Conservation (phyloP, 768 basidiomycete genomes). For the Cyclocybe cylindracea region DNA sequence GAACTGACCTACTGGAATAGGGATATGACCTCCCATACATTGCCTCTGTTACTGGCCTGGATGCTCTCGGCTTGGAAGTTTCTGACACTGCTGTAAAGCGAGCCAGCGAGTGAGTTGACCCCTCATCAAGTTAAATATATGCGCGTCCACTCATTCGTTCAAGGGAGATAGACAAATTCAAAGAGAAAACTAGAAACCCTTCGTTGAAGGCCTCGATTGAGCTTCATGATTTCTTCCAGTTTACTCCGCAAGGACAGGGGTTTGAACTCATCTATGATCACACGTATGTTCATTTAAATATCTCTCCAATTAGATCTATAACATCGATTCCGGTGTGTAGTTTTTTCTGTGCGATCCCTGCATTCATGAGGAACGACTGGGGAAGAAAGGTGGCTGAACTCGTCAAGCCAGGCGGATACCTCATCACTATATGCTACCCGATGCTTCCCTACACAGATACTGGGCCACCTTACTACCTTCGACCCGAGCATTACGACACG, state of each 20-base stretch:
- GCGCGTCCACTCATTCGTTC: background rate
- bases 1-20: slow-evolving; percentile 29
- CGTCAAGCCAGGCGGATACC: slow-evolving; percentile 60
- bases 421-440: slow-evolving; percentile 63
- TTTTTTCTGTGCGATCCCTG: slow-evolving; percentile 76
- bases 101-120: slow-evolving; percentile 40
- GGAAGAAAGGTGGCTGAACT: slow-evolving; percentile 55
- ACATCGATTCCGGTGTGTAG: slow-evolving; percentile 26
- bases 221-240: slow-evolving; percentile 56
- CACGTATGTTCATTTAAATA: slow-evolving; percentile 39
- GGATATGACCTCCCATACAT: slow-evolving; percentile 64
- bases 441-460: slow-evolving; percentile 40
- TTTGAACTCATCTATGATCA: slow-evolving; percentile 70
- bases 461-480: slow-evolving; percentile 67
- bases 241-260: slow-evolving; percentile 32
- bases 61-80: slow-evolving; percentile 56
- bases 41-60: slow-evolving; percentile 46
- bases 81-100: slow-evolving; percentile 51
- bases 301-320: background rate
- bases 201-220: slow-evolving; percentile 39
- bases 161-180: slow-evolving; percentile 8
- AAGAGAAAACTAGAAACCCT: slow-evolving; percentile 16
- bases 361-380: slow-evolving; percentile 53
- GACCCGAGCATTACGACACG: slow-evolving; percentile 55
- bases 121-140: background rate